Conservation (phyloP, 1,284 basidiomycete genomes). For the Fomes fomentarius region DNA sequence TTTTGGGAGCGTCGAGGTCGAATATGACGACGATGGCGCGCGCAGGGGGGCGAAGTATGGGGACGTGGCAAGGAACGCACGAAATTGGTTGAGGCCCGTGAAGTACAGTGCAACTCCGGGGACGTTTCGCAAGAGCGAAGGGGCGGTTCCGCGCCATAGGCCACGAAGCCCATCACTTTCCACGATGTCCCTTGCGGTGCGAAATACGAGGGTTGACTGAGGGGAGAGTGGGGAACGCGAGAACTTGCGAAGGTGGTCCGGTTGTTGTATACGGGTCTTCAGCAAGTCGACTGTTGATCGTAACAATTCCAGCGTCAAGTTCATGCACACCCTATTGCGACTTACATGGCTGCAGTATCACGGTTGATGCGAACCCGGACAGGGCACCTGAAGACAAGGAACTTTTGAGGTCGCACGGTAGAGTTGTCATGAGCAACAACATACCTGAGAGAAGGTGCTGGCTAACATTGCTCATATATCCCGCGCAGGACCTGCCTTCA, state of each 20-base stretch:
- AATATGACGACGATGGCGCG: slow-evolving; percentile 27
- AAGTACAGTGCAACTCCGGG: slow-evolving; percentile 95
- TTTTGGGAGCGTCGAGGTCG: slow-evolving; percentile 70
- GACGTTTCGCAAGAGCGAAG: slow-evolving; percentile 85
- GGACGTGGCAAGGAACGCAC: slow-evolving; percentile 69
- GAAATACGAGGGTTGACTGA: slow-evolving; percentile 40
- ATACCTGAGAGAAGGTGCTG: slow-evolving; percentile 76
- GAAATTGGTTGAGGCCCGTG: slow-evolving; percentile 81
- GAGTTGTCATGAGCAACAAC: slow-evolving; percentile 10
- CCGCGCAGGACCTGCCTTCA: background rate
- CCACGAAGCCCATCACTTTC: slow-evolving; percentile 64
- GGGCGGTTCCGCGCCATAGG: slow-evolving; percentile 86
- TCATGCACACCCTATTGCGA: background rate
- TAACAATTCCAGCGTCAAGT: background rate
- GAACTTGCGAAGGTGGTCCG: slow-evolving; percentile 47
- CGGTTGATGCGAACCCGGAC: slow-evolving; percentile 74
- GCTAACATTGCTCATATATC: slow-evolving; percentile 66
- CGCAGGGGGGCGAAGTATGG: slow-evolving; percentile 58
- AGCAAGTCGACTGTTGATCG: slow-evolving; percentile 74
- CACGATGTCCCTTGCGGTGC: slow-evolving; percentile 62
- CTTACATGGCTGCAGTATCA: slow-evolving; percentile 79
- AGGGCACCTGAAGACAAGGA: slow-evolving; percentile 55
- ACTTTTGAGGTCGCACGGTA: background rate
- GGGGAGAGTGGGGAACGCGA: slow-evolving; percentile 33
- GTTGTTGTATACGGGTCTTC: slow-evolving; percentile 88